Evolutionary conservation across 345 rosid species (phyloP).

Genomic region (Pistacia atlantica): DNA sequence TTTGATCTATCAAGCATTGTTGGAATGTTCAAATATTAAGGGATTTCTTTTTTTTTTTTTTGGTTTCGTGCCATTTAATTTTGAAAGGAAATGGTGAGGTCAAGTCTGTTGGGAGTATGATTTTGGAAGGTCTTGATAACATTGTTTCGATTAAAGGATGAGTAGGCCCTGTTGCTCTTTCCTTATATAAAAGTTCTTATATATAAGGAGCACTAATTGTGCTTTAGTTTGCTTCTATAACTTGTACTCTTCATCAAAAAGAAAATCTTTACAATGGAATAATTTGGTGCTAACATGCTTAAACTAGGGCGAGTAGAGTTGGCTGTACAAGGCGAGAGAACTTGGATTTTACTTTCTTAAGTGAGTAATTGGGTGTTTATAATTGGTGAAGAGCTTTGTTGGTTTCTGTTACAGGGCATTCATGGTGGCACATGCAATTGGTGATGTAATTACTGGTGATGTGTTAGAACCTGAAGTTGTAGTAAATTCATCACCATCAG

Average conservation of each 20-base stretch:
- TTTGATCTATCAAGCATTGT: neutral
- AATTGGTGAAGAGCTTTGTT: constrained; percentile 12
- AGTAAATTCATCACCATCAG: constrained; percentile 69
- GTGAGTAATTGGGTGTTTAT: neutral
- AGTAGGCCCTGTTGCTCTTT: neutral
- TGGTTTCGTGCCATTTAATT: neutral
- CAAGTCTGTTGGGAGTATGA: neutral
- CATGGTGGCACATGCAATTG: constrained; percentile 85
- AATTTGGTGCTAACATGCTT: too few species aligned
- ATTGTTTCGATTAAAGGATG: neutral
- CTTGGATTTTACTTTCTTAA: neutral
- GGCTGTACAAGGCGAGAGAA: neutral
- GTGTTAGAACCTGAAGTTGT: constrained; percentile 82
- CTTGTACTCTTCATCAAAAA: too few species aligned
- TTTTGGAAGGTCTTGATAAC: neutral
- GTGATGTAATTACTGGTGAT: constrained; percentile 82
- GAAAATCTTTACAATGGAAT: too few species aligned
- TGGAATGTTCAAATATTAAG: neutral
- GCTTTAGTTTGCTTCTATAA: too few species aligned
- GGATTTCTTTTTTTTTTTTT: too few species aligned
- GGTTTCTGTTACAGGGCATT: constrained; percentile 58
- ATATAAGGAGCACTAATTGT: too few species aligned
- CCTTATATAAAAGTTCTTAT: too few species aligned
- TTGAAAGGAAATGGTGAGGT: neutral
- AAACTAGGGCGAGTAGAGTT: constrained; percentile 1